A percentile compares a stretch with the other conserved stretches of the same genome.
phyloP scores from a whole-genome alignment of 2,329 filamentous ascomycete genomes.

The Cordyceps militaris region DNA sequence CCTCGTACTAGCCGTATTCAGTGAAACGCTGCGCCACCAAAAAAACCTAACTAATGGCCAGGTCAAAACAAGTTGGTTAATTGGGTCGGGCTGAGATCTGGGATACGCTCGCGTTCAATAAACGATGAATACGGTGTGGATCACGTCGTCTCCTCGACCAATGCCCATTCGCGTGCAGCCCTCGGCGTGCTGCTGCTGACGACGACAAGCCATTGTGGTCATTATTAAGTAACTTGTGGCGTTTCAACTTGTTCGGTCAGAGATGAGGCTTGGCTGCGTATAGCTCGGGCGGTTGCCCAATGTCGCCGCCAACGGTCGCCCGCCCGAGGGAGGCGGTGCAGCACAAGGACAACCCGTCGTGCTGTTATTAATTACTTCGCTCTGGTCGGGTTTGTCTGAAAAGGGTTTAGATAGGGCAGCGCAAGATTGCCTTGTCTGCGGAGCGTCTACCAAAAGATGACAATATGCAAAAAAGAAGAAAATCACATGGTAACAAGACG shows the following conservation, averaged over 20 bases:
- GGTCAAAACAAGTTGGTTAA: not conserved
- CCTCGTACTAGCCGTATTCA: slow-evolving; percentile 9
- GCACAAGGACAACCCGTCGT: not conserved
- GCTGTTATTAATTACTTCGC: not conserved
- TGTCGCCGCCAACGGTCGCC: not conserved
- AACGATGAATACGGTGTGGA: slow-evolving; percentile 4
- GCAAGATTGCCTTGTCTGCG: too few species aligned
- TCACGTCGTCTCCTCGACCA: not conserved
- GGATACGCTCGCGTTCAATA: not conserved
- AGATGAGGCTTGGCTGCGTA: not conserved
- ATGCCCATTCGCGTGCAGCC: not conserved
- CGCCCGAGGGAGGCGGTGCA: not conserved
- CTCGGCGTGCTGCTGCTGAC: not conserved
- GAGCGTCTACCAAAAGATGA: too few species aligned
- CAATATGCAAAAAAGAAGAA: too few species aligned
- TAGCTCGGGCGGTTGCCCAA: not conserved
- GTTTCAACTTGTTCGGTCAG: not conserved
- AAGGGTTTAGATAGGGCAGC: not conserved
- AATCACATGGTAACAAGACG: too few species aligned
- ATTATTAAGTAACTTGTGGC: not conserved
- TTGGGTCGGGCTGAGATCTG: slow-evolving; percentile 8
- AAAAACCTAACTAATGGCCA: not conserved
- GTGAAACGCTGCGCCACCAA: not conserved
- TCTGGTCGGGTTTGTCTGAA: not conserved
- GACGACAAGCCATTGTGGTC: not conserved